Base-by-base conservation (phyloP, 2,329 filamentous ascomycete genomes). In the Curvularia eragrostidis region DNA sequence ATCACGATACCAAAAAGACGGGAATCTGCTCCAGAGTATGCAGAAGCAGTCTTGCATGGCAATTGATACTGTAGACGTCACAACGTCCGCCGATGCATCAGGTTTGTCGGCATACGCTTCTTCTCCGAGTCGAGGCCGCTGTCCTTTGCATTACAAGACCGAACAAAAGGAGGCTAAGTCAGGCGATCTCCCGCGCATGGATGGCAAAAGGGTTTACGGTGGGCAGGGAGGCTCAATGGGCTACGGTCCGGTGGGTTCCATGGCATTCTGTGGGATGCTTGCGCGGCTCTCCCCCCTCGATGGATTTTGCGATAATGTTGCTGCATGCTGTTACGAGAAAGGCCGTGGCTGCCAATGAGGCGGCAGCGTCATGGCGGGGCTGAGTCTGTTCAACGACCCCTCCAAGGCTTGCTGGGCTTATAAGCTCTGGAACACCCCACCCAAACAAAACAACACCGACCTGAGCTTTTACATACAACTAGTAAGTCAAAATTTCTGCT, bases 401-500 rank as follows among this genome's bases (percentile, higher is more conserved):
- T 63, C 66, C 65, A 60, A 58, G 52, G 46, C 56, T 58, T 68
- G 64, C 54, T 58, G 61, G 55, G 54, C 63, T 64, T 57, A 61
- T 59, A 63, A 66, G 62, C 62, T 66, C 54, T 47, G 39, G 56
- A 48, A 46, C 56, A 64, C 58, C 60, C 64, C 62, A 64, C 63
- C 62, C 60, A 62, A 72, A 63, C 64, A 67, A 67, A 69, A 66
- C 64, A 70, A 55, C 64, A 66, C 56, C 61, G 57, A 65, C 44
- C 61, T 58, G 54, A 53, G 58, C 63, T 65, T 63, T 62, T 63
- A 56, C 61, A 69, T 54, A 58, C 64, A 63, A 56, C 69, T 70
- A 64, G 73, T 76, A 74, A 72, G 73, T 75, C 65, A 66, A 62
- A 63, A 60, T 57, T 56, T 69, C 64, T 64, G 47, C 57, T 43